A percentile compares a stretch with the other conserved stretches of the same genome.
Conservation (phyloP, 768 basidiomycete species). For the Clavaria fumosa region DNA sequence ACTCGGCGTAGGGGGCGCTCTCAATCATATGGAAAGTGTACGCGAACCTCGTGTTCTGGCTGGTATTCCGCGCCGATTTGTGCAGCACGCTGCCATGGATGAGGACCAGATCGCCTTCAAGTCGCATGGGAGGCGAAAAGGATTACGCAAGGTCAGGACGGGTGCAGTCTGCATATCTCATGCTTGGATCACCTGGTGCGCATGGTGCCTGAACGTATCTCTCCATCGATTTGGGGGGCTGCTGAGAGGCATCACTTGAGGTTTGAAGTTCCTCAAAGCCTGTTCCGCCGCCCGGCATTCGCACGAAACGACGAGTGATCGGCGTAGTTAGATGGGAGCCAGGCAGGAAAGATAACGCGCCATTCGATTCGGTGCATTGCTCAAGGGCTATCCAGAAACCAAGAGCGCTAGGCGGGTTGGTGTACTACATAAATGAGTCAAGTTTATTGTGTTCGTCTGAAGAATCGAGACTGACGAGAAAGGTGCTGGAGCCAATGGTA, state of each 20-base stretch:
- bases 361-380: constrained; percentile 66
- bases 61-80: constrained; percentile 78
- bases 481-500: constrained; percentile 33
- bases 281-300: constrained; percentile 61
- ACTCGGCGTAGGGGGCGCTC: constrained; percentile 47
- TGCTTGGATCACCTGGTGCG: constrained; percentile 63
- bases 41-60: constrained; percentile 68
- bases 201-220: constrained; percentile 40
- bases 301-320: constrained; percentile 76
- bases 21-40: constrained; percentile 98
- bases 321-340: constrained; percentile 71
- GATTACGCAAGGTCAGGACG: not conserved
- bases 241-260: too few relatives aligned
- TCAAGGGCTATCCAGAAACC: constrained; percentile 97
- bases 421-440: constrained; percentile 45
- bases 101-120: constrained; percentile 70
- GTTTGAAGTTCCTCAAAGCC: constrained; percentile 69
- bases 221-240: constrained; percentile 10
- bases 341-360: constrained; percentile 78
- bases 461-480: constrained; percentile 34
- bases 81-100: constrained; percentile 88
- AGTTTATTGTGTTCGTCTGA: constrained; percentile 4
- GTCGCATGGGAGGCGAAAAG: not conserved
- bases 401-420: constrained; percentile 78
- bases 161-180: not conserved